These are phyloP conservation scores for Colletotrichum falcatum DNA, from an alignment of 2,329 filamentous ascomycete genomes.

Conservation along the genomic window DNA sequence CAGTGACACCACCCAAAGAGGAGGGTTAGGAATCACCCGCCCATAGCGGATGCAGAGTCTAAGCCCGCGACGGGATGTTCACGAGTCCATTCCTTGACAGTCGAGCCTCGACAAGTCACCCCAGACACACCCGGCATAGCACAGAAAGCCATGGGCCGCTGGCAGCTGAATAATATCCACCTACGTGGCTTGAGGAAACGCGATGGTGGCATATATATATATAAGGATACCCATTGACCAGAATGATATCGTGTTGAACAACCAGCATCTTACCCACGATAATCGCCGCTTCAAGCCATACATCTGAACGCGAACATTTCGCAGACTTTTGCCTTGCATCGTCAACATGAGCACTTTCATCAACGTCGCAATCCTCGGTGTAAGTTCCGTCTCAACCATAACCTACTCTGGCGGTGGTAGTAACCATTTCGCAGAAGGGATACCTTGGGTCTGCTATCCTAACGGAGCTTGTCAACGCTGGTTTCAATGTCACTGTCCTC, in stretches of 20 bases:
- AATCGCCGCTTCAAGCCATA: neutral
- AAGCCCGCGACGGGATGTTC: neutral
- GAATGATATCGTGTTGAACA: neutral
- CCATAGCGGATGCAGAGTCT: neutral
- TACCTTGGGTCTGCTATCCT: slow-evolving; percentile 55
- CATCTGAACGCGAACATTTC: neutral
- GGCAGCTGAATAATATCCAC: neutral
- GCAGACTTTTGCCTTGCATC: neutral
- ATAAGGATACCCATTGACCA: neutral
- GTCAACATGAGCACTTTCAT: slow-evolving; percentile 23
- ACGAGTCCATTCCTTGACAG: neutral
- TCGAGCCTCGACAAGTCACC: neutral
- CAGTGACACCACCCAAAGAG: neutral
- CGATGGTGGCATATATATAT: neutral
- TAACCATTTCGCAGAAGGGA: slow-evolving; percentile 48
- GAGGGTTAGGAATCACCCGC: neutral
- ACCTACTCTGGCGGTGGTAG: neutral
- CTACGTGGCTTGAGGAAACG: neutral
- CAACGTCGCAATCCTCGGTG: slow-evolving; percentile 35
- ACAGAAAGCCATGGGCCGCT: neutral
- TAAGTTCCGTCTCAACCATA: neutral
- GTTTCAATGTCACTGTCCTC: slow-evolving; percentile 66
- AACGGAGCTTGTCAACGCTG: slow-evolving; percentile 51
- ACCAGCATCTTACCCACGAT: neutral
- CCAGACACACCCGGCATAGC: neutral